These are phyloP conservation scores for Xerophyta viscosa DNA, from an alignment of 106 monocot genomes.

Conservation along the genomic window DNA sequence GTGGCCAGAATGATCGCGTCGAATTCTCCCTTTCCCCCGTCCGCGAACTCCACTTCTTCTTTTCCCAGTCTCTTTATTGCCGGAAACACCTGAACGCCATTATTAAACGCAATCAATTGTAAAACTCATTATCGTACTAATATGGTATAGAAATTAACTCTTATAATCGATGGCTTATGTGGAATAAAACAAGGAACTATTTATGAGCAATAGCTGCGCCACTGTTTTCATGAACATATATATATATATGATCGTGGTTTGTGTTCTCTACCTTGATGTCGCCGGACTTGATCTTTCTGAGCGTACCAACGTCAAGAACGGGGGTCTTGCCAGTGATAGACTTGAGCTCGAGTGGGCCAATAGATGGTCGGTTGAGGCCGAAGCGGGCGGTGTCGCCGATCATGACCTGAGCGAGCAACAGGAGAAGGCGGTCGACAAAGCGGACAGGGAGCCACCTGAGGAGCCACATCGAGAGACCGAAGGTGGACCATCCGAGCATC, in stretches of 20 bases:
- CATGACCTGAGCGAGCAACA: conserved; percentile 30
- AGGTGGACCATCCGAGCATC: conserved; percentile 65
- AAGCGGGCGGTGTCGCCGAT: conserved; percentile 46
- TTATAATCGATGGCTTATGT: too few species aligned
- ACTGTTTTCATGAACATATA: too few species aligned
- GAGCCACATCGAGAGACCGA: conserved; percentile 63
- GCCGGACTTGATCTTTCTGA: conserved; percentile 62
- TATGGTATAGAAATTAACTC: too few species aligned
- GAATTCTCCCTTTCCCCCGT: conserved; percentile 38
- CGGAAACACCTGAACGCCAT: too few species aligned
- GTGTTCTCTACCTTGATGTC: conserved; percentile 58
- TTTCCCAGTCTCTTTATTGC: conserved; percentile 22
- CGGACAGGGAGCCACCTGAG: conserved; percentile 44
- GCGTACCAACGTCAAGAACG: conserved; percentile 68
- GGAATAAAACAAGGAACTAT: too few species aligned
- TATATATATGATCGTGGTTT: too few species aligned
- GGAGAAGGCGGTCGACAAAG: conserved; percentile 45
- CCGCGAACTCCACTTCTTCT: conserved; percentile 38
- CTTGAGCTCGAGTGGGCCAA: conserved; percentile 70
- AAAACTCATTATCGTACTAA: too few species aligned
- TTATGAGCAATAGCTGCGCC: too few species aligned
- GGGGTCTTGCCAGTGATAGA: conserved; percentile 65
- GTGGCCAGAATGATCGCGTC: conserved; percentile 57
- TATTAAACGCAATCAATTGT: too few species aligned
- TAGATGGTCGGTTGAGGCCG: conserved; percentile 42